Conservation (phyloP, 371 early-diverging fungal genomes). For the Batkoa obscura region DNA sequence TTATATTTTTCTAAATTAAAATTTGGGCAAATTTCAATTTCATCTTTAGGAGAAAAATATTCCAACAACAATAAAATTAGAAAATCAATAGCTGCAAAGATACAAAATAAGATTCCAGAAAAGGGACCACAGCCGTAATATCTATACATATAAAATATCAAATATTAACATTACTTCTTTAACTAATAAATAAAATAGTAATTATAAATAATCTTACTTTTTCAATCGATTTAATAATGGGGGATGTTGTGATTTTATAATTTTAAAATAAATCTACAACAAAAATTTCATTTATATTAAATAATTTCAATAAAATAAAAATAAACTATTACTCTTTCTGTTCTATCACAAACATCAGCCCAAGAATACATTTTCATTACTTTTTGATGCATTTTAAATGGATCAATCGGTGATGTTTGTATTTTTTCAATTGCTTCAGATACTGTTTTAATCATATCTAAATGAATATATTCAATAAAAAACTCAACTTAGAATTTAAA, state of each 20-base stretch:
- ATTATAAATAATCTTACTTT: too few relatives aligned
- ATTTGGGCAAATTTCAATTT: constrained; percentile 46
- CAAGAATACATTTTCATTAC: constrained; percentile 90
- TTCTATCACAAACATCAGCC: constrained; percentile 84
- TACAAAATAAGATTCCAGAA: constrained; percentile 80
- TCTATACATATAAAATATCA: constrained; percentile 12
- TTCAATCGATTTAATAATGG: constrained; percentile 70
- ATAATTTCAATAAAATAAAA: too few relatives aligned
- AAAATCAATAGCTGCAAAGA: constrained; percentile 74
- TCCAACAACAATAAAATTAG: constrained; percentile 64
- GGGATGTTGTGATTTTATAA: constrained; percentile 35
- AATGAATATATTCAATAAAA: not conserved
- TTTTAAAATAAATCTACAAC: constrained; percentile 41
- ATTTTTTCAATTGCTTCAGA: constrained; percentile 53
- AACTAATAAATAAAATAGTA: not conserved
- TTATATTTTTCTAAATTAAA: constrained; percentile 41
- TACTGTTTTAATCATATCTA: constrained; percentile 57
- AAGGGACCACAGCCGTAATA: constrained; percentile 81
- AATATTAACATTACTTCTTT: not conserved
- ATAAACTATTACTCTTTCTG: constrained; percentile 55
- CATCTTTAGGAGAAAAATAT: constrained; percentile 49
- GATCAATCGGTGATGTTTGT: constrained; percentile 41
- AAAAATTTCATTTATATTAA: too few relatives aligned
- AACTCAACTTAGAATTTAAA: not conserved
- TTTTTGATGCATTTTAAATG: constrained; percentile 52